A percentile compares a stretch with the other conserved stretches of the same genome.
phyloP scores from a whole-genome alignment of 441 rosid genomes.

The Flueggea neowawraea region DNA sequence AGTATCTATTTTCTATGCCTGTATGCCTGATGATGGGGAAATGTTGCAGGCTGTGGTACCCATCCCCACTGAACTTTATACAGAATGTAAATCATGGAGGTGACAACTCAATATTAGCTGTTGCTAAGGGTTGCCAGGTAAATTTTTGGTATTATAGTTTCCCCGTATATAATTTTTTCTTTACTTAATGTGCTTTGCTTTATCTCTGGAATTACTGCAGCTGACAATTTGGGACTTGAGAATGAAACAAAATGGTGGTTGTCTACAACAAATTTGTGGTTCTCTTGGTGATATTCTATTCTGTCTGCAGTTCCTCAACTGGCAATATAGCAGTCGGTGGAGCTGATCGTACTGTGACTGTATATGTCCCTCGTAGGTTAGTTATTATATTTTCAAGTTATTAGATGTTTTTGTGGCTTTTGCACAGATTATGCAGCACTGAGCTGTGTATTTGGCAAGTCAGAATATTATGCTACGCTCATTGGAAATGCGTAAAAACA shows the following conservation, averaged over 20 bases:
- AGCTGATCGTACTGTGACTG: conserved; percentile 62
- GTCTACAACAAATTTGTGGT: conserved; percentile 44
- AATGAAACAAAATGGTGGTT: conserved; percentile 50
- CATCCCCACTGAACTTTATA: conserved; percentile 51
- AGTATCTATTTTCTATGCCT: no score
- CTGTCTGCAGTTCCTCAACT: conserved; percentile 52
- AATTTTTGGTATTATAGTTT: conserved; percentile 6
- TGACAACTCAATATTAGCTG: conserved; percentile 42
- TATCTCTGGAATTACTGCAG: conserved; percentile 31
- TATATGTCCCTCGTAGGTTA: conserved; percentile 81
- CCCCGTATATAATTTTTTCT: neutral
- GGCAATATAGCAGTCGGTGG: conserved; percentile 66
- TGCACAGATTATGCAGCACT: no score
- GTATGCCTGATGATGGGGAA: neutral
- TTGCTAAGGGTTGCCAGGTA: conserved; percentile 74
- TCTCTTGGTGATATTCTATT: conserved; percentile 54
- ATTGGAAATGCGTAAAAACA: no score
- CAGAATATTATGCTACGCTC: no score
- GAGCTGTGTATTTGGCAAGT: no score
- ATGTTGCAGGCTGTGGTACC: conserved; percentile 58
- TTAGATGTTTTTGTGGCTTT: no score
- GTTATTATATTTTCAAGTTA: conserved; percentile 4
- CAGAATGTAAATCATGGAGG: conserved; percentile 35
- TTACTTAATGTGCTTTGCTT: conserved; percentile 4
- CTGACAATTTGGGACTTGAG: conserved; percentile 58